Evolutionary conservation across 495 filamentous ascomycete species (phyloP), one percentile per base, ranked within the genome.

Genomic region (Xylaria cubensis): DNA sequence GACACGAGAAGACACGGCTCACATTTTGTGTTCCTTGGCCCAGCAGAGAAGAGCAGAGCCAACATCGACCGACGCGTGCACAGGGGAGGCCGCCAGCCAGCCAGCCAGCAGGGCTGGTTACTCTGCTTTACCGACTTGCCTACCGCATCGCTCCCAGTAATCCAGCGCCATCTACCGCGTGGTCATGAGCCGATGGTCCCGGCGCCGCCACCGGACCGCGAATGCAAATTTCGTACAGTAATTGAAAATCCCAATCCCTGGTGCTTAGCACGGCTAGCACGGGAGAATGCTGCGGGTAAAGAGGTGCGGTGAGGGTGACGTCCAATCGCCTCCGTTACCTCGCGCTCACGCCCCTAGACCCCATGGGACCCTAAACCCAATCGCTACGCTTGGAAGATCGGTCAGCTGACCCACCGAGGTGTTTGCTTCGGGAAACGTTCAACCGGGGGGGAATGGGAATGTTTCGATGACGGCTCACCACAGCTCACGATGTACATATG

Each of bases 141-240:
- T 46, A 48, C 41, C 21, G 62, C 24, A 48, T 17, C 7, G 13
- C 53, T 29, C 56, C 15, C 56, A 61, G 56, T 17, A 15, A 10
- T 17, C 32, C 41, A 48, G 39, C 41, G n/a, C 48, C 42, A 53
- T 66, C 65, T 67, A 50, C 65, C 65, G 65, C 48, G 64, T 67
- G n/a, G 34, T 29, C 65, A 67, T 67, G 65, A 56, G 48, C 65
- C 65, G 65, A 67, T 42, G 44, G 65, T 42, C 4, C 65, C 65
- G 65, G 65, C 65, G 65, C 65, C 65, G 65, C 50, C 65, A 67
- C 65, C 65, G 65, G 65, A 67, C 65, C 65, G 65, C 13, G 50
- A n/a, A 29, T 56, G 64, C 46, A 51, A 39, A 36, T 36, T 67
- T 53, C 7, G 29, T 67, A 53, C 64, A 67, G 64, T 56, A 66